Conservation (phyloP, 116 monocot species). For the Zostera marina region DNA sequence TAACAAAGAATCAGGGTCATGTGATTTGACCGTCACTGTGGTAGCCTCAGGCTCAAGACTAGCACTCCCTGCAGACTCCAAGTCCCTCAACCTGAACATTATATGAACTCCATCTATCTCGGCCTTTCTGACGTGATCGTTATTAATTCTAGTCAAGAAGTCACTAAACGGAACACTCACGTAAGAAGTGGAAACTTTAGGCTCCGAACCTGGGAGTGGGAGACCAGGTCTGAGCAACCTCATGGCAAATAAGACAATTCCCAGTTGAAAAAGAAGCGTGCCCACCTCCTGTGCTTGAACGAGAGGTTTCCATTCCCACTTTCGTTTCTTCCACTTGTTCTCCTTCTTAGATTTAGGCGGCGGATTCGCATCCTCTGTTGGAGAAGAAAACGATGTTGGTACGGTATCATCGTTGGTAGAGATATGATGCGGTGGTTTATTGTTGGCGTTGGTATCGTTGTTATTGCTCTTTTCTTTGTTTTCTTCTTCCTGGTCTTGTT, state of each 20-base stretch:
- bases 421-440: too few relatives aligned
- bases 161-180: slow-evolving; percentile 86
- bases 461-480: too few relatives aligned
- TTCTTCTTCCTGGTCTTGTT: too few relatives aligned
- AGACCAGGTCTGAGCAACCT: slow-evolving; percentile 69
- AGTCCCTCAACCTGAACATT: slow-evolving; percentile 46
- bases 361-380: background rate
- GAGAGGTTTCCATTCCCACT: slow-evolving; percentile 86
- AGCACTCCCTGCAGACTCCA: background rate
- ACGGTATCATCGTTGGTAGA: too few relatives aligned
- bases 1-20: slow-evolving; percentile 46
- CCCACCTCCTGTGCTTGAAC: slow-evolving; percentile 78
- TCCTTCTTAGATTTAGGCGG: slow-evolving; percentile 21
- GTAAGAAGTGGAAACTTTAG: slow-evolving; percentile 35
- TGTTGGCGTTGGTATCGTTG: too few relatives aligned
- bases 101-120: slow-evolving; percentile 97
- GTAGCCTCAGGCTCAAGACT: slow-evolving; percentile 14
- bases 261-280: slow-evolving; percentile 66
- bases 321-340: slow-evolving; percentile 39
- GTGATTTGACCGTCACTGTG: slow-evolving; percentile 5
- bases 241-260: slow-evolving; percentile 79
- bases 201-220: slow-evolving; percentile 56
- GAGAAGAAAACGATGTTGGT: background rate
- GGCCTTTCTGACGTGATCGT: slow-evolving; percentile 78
- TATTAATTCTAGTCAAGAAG: slow-evolving; percentile 81